phyloP scores from a whole-genome alignment of 225 moss, liverwort and hornwort genomes.

The Polytrichum formosum region DNA sequence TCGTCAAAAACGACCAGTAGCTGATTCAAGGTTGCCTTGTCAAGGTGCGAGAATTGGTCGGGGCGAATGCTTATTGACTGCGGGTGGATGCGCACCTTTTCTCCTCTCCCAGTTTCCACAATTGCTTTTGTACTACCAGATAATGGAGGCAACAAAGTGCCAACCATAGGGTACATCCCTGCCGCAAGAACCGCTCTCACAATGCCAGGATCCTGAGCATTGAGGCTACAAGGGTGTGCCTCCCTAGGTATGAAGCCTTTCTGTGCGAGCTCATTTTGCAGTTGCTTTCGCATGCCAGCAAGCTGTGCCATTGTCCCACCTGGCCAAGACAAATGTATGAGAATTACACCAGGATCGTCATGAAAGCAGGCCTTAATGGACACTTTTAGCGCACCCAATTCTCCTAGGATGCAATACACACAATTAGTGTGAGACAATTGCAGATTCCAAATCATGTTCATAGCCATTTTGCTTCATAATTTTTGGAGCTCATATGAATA shows the following conservation, averaged over 20 bases:
- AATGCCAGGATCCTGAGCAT: constrained; percentile 88
- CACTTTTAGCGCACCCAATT: too few species aligned
- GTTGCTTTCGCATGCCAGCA: constrained; percentile 87
- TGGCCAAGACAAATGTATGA: constrained; percentile 7
- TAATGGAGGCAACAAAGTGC: constrained; percentile 70
- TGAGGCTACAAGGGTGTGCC: constrained; percentile 80
- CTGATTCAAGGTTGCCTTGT: constrained; percentile 39
- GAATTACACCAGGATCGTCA: too few species aligned
- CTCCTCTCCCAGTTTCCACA: constrained; percentile 84
- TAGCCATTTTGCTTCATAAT: too few species aligned
- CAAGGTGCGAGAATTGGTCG: constrained; percentile 41
- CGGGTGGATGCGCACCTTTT: constrained; percentile 95
- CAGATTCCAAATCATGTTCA: too few species aligned
- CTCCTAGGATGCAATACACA: too few species aligned
- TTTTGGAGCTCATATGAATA: too few species aligned
- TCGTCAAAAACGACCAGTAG: constrained; percentile 85
- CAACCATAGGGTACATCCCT: constrained; percentile 99
- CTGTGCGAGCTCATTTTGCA: constrained; percentile 88
- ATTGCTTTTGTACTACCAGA: constrained; percentile 58
- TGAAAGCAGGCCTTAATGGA: too few species aligned
- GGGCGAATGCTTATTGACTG: constrained; percentile 80
- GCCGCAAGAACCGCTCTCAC: constrained; percentile 85
- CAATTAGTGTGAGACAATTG: too few species aligned
- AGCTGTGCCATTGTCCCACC: constrained; percentile 88
- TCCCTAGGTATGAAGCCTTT: constrained; percentile 86